Evolutionary conservation across 257 asterid genomes (phyloP).

Genomic region (Rubia yunnanensis): DNA sequence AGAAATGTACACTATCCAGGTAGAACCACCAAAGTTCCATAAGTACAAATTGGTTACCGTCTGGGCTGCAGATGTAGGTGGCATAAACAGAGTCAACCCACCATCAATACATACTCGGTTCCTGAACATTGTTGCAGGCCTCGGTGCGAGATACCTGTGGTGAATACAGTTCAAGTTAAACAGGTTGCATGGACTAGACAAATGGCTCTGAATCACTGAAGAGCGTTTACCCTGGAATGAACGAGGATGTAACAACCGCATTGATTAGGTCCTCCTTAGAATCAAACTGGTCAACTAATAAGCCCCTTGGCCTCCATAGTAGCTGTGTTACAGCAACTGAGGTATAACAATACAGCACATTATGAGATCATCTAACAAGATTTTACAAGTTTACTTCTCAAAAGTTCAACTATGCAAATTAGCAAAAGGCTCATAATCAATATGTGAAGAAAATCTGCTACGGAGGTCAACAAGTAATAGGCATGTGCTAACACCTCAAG

Average conservation of each 20-base stretch:
- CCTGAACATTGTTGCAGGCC: conserved; percentile 86
- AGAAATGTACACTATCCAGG: background rate
- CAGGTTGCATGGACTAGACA: conserved; percentile 7
- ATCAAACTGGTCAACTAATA: conserved; percentile 86
- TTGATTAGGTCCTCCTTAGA: conserved; percentile 86
- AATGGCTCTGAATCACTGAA: conserved; percentile 3
- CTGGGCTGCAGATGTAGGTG: conserved; percentile 86
- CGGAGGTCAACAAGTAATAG: background rate
- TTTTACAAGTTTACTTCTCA: background rate
- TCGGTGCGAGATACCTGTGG: conserved; percentile 89
- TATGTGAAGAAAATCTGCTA: background rate
- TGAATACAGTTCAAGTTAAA: conserved; percentile 15
- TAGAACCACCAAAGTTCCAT: background rate
- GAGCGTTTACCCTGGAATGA: conserved; percentile 72
- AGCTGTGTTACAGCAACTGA: conserved; percentile 93
- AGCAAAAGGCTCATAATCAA: conserved; percentile 8
- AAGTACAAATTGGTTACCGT: conserved; percentile 37
- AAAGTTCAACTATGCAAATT: background rate
- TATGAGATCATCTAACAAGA: background rate
- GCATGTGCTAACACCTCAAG: background rate
- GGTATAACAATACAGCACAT: conserved; percentile 16
- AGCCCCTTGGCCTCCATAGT: conserved; percentile 92
- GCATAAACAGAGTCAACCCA: conserved; percentile 90
- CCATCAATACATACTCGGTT: conserved; percentile 83
- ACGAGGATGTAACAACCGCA: conserved; percentile 91